Base-by-base conservation (phyloP, 345 rosid genomes). In the Eucalyptus cloeziana region DNA sequence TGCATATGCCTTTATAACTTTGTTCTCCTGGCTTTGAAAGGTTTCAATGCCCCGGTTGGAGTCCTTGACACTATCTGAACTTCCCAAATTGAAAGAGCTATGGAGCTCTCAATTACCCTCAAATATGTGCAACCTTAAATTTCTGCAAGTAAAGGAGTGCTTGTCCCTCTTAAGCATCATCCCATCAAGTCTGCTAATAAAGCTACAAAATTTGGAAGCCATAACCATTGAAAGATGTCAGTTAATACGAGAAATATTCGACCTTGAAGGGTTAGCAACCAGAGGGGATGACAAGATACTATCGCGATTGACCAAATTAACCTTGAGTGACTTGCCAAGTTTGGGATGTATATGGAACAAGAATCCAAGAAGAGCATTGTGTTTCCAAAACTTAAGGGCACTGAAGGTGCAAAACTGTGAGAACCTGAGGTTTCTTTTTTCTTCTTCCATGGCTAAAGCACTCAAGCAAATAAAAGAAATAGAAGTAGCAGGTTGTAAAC, bases 391-490 rank as follows among this genome's bases (percentile, higher is more conserved):
- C 86, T 47, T 91, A 79, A 86, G 43, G 1, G 13, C 15, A 3
- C 1, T 91, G 22, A 64, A 85, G 24, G 90, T 86, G 5, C 13
- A 6, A 0, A 51, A 30, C 4, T 90, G 91, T 64, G 24, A 27
- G 11, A 49, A 56, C 50, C 12, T 91, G 30, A 86, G 45, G 49
- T 60, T 31, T 81, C 43, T 91, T 2, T 87, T 91, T 49, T 85
- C 92, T 52, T 85, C 87, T 24, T 86, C 90, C 12, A 14, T 88
- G 8, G 91, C 90, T 4, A 92, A 47, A 67, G 86, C 47, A 13
- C 90, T 92, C 12, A 7, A 2, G 17, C 67, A 79, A 71, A 88
- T 92, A 52, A 49, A 83, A 31, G 19, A 30, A 43, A 44, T 90
- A 10, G 54, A 2, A 5, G 8, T 92, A 31, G 1, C 5, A 13